A percentile compares a stretch with the other conserved stretches of the same genome.
These are phyloP conservation scores for Xanthoparmelia taractica DNA, from an alignment of 495 filamentous ascomycete genomes.

Conservation along the genomic window DNA sequence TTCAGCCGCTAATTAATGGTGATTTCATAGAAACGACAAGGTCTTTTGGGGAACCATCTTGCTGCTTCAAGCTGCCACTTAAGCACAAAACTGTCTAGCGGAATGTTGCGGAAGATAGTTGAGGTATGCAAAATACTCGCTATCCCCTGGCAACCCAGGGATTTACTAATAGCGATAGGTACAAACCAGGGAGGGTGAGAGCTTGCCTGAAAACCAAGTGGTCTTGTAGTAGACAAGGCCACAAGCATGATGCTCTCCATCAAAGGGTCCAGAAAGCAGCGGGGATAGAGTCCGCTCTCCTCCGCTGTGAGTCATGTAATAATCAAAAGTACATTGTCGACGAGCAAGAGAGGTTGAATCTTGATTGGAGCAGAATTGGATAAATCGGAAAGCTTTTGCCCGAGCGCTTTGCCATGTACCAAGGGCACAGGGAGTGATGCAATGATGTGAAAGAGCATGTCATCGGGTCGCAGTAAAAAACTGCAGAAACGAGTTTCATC, in stretches of 20 bases:
- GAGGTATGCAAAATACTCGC: not conserved
- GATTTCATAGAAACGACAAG: conserved; percentile 1
- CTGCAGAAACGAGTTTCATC: conserved; percentile 15
- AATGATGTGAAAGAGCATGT: conserved; percentile 6
- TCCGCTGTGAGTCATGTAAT: not conserved
- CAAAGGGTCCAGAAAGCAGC: not conserved
- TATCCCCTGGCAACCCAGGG: not conserved
- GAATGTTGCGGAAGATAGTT: not conserved
- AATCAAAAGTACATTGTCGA: not conserved
- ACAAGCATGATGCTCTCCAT: not conserved
- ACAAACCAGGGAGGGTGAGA: not conserved
- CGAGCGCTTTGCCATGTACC: not conserved
- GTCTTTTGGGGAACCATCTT: not conserved
- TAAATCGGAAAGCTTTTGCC: conserved; percentile 2
- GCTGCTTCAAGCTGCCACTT: too few species aligned
- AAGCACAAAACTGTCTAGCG: too few species aligned
- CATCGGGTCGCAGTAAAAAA: not conserved
- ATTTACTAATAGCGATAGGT: not conserved
- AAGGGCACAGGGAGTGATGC: conserved; percentile 5
- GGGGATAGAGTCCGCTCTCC: not conserved
- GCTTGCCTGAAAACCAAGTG: not conserved
- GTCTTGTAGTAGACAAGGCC: not conserved
- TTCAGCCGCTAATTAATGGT: conserved; percentile 8
- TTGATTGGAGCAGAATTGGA: not conserved
- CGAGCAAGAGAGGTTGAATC: not conserved